Base-by-base conservation (phyloP, 805 yeast species). In the Candida glaebosa region DNA sequence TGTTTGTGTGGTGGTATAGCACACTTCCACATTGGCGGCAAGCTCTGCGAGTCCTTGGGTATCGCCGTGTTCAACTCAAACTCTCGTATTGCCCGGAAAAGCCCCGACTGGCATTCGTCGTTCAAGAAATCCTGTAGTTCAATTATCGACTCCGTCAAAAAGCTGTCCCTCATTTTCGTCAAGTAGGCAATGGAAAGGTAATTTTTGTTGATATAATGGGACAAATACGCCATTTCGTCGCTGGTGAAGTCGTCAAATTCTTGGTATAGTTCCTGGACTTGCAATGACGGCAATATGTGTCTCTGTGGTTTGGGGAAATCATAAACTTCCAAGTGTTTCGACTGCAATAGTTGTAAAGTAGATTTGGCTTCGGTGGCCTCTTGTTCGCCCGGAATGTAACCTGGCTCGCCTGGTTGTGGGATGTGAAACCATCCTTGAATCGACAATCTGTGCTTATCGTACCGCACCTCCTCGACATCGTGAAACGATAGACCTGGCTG, bases 391-490 rank as follows among this genome's bases (percentile, higher is more conserved):
- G 78, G 79, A 15, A 81, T 75, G 55, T 62, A 91, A 0, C 97
- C 98, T 25, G 77, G 81, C 63, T 93, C 99, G 7, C 96, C 97
- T 8, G 67, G 68, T 59, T 93, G 98, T 3, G 99, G 99, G 39
- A 90, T 87, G 61, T 93, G 99, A 58, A 91, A 95, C 99, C 99
- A 95, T 1, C 99, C 99, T 56, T 93, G 96, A 45, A 93, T 87
- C 0, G 96, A 87, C 26, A 93, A 68, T 56, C 99, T 75, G 48
- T 89, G 95, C 57, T 84, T 87, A 56, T 90, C 96, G 1, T 82
- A 96, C 46, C 83, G 76, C 1, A 95, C 99, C 61, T 93, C 99
- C 65, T 95, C 98, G 9, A 93, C 99, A 54, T 95, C 99, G 61
- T 93, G 99, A 75, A 93, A 93, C 2, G 96, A 86, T 37, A 84